phyloP scores from a whole-genome alignment of 2,329 filamentous ascomycete species.

The Arthrinium puccinioides region DNA sequence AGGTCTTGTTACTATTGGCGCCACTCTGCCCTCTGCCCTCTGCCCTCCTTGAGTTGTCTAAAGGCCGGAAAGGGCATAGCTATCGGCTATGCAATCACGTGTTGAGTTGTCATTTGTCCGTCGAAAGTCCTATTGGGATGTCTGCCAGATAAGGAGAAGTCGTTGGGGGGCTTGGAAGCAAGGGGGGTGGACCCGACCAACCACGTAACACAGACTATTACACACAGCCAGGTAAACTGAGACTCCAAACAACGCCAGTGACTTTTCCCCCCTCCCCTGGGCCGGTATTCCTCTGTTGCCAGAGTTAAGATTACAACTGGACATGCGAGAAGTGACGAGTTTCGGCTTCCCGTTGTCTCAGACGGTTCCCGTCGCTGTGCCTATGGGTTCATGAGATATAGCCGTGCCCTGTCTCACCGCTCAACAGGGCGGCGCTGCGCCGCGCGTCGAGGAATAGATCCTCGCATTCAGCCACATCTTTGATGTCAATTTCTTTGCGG shows the following conservation, averaged over 20 bases:
- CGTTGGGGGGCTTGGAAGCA: no score
- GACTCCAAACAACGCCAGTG: conserved; percentile 4
- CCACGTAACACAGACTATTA: no score
- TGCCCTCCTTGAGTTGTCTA: no score
- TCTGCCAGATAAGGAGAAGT: no score
- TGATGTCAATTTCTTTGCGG: conserved; percentile 66
- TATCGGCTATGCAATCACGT: no score
- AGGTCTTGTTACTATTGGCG: no score
- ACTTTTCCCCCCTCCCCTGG: conserved; percentile 1
- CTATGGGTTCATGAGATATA: conserved; percentile 53
- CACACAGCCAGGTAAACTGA: neutral
- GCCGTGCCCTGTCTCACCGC: conserved; percentile 52
- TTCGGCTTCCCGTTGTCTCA: conserved; percentile 8
- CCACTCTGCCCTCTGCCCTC: no score
- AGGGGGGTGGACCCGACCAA: no score
- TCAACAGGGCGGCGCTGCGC: conserved; percentile 65
- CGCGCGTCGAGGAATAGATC: conserved; percentile 78
- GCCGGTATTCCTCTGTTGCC: neutral
- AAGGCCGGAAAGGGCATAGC: no score
- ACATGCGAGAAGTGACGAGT: conserved; percentile 8
- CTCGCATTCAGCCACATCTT: conserved; percentile 74
- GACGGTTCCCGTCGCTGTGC: conserved; percentile 6
- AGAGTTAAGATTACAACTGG: no score
- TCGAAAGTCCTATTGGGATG: no score
- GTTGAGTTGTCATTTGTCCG: no score